Evolutionary conservation across 116 monocot species (phyloP), one percentile per base, ranked within the genome.

Genomic region (Trichopus zeylanicus): DNA sequence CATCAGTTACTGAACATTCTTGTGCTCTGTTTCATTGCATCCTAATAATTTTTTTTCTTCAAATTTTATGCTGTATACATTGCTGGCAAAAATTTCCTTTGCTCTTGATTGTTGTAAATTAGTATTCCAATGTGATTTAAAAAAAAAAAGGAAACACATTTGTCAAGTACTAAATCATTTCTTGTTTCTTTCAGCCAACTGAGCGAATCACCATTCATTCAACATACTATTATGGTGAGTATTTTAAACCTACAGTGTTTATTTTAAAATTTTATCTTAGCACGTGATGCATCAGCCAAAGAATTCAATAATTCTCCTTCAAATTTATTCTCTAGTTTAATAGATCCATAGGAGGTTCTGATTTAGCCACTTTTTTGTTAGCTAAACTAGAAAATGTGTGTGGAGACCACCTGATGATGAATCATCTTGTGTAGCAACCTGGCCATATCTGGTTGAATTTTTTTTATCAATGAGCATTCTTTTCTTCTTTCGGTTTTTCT

Each of bases 221-320:
- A 35, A 78, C 91, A 56, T 97, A 91, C 51, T 87, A 87, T 57
- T 97, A 97, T 60, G 97, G 97, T 97, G 55, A 81, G 84, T 61
- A 68, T 28, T 10, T 22, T 46, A 54, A 68, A 8, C 32, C 24
- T 16, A 31, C 13, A 9, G 6, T 23, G 25, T 26, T 25, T 8
- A 21, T 9, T 26, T 19, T 31, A 16, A 20, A 7, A n/a, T n/a
- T n/a, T n/a, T 5, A 9, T 9, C 33, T 26, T 15, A 34, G 4
- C 21, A 21, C 23, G 35, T 49, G 49, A 53, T 3, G 9, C 35
- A 35, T n/a, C n/a, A n/a, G n/a, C 12, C 32, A 3, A 37, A 1
- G 8, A 11, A 1, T 1, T 37, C 15, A 42, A 42, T 42, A 3
- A 13, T 18, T 13, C 42, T 5, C 6, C 3, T 42, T 42, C n/a